Conservation (phyloP, 345 rosid genomes). For the Geranium brycei region DNA sequence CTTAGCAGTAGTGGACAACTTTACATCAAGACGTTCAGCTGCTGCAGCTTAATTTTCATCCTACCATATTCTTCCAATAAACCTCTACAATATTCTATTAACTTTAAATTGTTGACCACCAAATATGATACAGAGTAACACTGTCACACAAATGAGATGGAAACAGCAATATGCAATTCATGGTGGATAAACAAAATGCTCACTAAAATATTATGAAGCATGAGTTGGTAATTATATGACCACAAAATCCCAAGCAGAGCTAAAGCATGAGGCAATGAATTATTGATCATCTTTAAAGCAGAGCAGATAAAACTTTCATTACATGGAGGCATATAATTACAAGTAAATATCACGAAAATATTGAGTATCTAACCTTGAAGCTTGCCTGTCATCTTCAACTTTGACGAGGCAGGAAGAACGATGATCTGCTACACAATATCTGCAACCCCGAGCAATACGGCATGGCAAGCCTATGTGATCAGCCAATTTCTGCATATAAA, state of each 20-base stretch:
- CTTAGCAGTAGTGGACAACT: too few species aligned
- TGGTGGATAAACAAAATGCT: too few species aligned
- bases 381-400: slow-evolving; percentile 59
- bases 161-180: too few species aligned
- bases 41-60: background rate
- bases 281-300: background rate
- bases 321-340: background rate
- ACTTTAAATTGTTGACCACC: background rate
- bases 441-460: slow-evolving; percentile 95
- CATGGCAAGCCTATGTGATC: slow-evolving; percentile 90
- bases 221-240: too few species aligned
- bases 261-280: background rate
- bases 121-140: background rate
- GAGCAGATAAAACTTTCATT: background rate
- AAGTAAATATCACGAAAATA: background rate
- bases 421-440: slow-evolving; percentile 67
- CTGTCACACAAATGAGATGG: too few species aligned
- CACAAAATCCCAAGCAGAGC: too few species aligned
- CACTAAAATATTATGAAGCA: too few species aligned
- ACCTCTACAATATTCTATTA: background rate
- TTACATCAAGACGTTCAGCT: background rate
- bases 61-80: background rate
- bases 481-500: slow-evolving; percentile 71
- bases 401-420: slow-evolving; percentile 87
- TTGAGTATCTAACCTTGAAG: slow-evolving; percentile 35